These are phyloP conservation scores for Magnaporthiopsis rhizophila DNA, from an alignment of 2,329 filamentous ascomycete genomes.

Conservation along the genomic window DNA sequence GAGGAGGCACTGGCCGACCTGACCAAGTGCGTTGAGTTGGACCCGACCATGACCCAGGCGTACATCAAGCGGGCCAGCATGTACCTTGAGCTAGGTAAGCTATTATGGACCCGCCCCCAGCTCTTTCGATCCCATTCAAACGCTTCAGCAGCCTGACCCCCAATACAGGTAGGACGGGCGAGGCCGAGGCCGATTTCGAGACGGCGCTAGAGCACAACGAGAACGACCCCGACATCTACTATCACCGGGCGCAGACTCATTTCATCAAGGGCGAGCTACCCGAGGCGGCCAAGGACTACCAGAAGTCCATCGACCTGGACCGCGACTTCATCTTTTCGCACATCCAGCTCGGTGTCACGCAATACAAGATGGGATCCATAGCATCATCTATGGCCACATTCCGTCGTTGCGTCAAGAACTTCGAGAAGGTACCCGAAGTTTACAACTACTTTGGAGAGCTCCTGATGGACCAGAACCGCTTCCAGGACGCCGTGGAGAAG, in stretches of 20 bases:
- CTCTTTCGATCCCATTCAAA: neutral
- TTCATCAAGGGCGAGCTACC: constrained; percentile 94
- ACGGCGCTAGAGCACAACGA: constrained; percentile 77
- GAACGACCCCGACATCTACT: constrained; percentile 94
- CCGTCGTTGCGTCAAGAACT: constrained; percentile 96
- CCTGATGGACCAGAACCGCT: constrained; percentile 93
- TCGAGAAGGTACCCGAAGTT: constrained; percentile 90
- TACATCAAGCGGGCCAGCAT: constrained; percentile 99
- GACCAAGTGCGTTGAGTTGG: constrained; percentile 85
- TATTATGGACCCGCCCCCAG: neutral
- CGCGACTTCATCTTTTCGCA: constrained; percentile 97
- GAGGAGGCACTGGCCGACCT: constrained; percentile 75
- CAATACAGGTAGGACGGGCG: constrained; percentile 64
- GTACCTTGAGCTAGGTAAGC: constrained; percentile 81
- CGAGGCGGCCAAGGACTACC: constrained; percentile 95
- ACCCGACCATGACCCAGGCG: constrained; percentile 84
- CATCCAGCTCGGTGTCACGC: constrained; percentile 96
- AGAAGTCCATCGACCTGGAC: constrained; percentile 97
- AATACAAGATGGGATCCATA: constrained; percentile 99
- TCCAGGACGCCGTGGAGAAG: constrained; percentile 89
- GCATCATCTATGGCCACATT: constrained; percentile 98
- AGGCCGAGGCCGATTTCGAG: constrained; percentile 80
- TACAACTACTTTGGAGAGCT: constrained; percentile 99
- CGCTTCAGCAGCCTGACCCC: neutral
- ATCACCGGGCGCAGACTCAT: constrained; percentile 95